These are phyloP conservation scores for Mollisia scopiformis DNA, from an alignment of 2,329 filamentous ascomycete species.

Conservation along the genomic window DNA sequence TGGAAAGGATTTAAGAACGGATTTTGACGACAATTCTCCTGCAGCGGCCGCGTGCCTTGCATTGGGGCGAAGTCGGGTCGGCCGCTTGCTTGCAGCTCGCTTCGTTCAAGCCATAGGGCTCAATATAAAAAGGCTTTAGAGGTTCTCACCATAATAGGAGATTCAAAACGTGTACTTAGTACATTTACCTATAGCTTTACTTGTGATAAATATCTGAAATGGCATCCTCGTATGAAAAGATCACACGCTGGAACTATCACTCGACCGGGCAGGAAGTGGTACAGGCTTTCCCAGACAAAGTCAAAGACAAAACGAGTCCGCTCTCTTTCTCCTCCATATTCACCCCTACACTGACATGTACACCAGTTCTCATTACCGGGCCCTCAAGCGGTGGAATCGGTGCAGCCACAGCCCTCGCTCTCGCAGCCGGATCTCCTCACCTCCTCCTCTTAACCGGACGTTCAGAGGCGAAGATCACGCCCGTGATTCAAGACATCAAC, in stretches of 20 bases:
- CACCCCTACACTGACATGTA: background rate
- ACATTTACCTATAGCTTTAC: background rate
- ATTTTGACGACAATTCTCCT: background rate
- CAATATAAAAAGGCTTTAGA: no score
- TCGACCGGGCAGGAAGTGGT: constrained; percentile 18
- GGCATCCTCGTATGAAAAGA: background rate
- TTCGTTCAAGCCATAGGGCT: no score
- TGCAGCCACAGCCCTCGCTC: constrained; percentile 15
- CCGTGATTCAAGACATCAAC: constrained; percentile 14
- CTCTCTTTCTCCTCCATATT: background rate
- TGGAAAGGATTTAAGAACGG: background rate
- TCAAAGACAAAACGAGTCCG: constrained; percentile 20
- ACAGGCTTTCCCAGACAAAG: constrained; percentile 14
- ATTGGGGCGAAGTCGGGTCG: background rate
- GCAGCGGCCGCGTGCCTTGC: background rate
- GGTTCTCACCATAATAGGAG: no score
- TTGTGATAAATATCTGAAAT: background rate
- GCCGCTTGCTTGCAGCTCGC: background rate
- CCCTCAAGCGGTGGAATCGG: constrained; percentile 15
- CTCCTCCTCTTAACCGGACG: constrained; percentile 21
- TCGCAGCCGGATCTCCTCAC: constrained; percentile 26
- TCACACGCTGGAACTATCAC: constrained; percentile 7
- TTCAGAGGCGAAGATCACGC: constrained; percentile 13
- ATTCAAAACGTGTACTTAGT: no score
- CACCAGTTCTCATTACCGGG: constrained; percentile 26